A percentile compares a stretch with the other conserved stretches of the same genome.
phyloP scores from a whole-genome alignment of 2,329 filamentous ascomycete genomes.

The Remersonia thermophila region DNA sequence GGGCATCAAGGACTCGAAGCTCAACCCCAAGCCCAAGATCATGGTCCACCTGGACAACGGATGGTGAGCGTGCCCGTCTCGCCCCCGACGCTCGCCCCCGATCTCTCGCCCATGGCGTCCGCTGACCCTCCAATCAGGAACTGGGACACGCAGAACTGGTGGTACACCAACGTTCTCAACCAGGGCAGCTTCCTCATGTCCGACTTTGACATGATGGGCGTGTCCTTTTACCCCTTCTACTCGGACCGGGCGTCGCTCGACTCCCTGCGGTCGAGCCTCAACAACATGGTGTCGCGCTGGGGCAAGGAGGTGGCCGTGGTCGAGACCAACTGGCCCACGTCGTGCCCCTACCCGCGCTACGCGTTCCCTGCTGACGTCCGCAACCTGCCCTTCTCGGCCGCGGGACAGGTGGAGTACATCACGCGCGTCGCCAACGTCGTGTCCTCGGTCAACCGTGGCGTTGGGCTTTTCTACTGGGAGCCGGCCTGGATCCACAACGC shows the following conservation, averaged over 20 bases:
- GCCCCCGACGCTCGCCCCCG: too few relatives aligned
- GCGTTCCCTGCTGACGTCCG: conserved; percentile 48
- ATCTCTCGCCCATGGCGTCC: too few relatives aligned
- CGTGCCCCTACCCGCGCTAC: conserved; percentile 45
- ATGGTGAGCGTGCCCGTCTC: too few relatives aligned
- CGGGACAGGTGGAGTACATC: conserved; percentile 51
- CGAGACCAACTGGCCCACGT: conserved; percentile 58
- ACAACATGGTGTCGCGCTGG: conserved; percentile 48
- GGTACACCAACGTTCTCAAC: conserved; percentile 44
- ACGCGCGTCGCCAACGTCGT: conserved; percentile 46
- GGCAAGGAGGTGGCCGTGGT: conserved; percentile 56
- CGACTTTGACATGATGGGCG: conserved; percentile 60
- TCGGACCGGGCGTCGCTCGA: conserved; percentile 45
- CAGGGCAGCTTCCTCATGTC: conserved; percentile 34
- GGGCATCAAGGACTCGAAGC: conserved; percentile 50
- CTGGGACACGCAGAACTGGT: conserved; percentile 49
- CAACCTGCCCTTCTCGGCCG: conserved; percentile 48
- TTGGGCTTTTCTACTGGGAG: conserved; percentile 63
- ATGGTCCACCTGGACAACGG: conserved; percentile 67
- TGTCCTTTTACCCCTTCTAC: conserved; percentile 66
- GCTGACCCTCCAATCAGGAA: conserved; percentile 26
- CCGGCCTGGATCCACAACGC: conserved; percentile 58
- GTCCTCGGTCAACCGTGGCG: conserved; percentile 37
- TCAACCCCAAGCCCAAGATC: conserved; percentile 49
- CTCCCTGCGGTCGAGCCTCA: conserved; percentile 41